phyloP scores from a whole-genome alignment of 1,284 basidiomycete genomes.

The Boletellus sp. region DNA sequence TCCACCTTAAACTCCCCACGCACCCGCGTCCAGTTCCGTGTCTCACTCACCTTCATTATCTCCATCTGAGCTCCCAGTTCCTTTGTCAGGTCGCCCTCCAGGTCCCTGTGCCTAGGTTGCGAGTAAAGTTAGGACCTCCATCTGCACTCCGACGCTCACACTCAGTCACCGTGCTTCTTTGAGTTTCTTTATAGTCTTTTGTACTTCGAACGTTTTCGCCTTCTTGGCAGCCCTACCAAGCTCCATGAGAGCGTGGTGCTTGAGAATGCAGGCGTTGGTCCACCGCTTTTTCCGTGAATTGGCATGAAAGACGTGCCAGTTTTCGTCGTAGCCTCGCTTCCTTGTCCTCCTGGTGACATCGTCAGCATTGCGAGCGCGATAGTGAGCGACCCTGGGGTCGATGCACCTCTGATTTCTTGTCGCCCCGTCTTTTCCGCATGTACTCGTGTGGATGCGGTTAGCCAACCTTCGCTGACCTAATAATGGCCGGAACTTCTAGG shows the following conservation, averaged over 20 bases:
- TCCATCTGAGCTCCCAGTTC: slow-evolving; percentile 66
- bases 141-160: not conserved
- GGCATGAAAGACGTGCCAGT: slow-evolving; percentile 39
- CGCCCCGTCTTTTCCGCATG: slow-evolving; percentile 22
- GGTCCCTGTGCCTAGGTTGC: slow-evolving; percentile 40
- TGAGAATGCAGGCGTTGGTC: slow-evolving; percentile 15
- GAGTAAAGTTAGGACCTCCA: slow-evolving; percentile 1
- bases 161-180: slow-evolving; percentile 62
- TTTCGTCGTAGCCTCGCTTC: slow-evolving; percentile 29
- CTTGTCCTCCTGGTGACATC: slow-evolving; percentile 12
- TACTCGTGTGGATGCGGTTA: not conserved
- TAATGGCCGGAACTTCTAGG: not conserved
- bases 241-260: slow-evolving; percentile 71
- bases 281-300: slow-evolving; percentile 6
- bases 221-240: slow-evolving; percentile 75
- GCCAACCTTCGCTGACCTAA: slow-evolving; percentile 21
- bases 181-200: slow-evolving; percentile 80
- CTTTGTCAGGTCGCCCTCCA: slow-evolving; percentile 37
- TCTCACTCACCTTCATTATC: slow-evolving; percentile 55
- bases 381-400: not conserved
- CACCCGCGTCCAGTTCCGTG: not conserved
- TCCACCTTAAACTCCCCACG: slow-evolving; percentile 2
- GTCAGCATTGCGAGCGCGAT: slow-evolving; percentile 3
- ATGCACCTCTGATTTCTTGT: slow-evolving; percentile 16
- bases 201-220: slow-evolving; percentile 78